Evolutionary conservation across 2,329 filamentous ascomycete species (phyloP), one percentile per base, ranked within the genome.

Genomic region (Cadophora sp.): DNA sequence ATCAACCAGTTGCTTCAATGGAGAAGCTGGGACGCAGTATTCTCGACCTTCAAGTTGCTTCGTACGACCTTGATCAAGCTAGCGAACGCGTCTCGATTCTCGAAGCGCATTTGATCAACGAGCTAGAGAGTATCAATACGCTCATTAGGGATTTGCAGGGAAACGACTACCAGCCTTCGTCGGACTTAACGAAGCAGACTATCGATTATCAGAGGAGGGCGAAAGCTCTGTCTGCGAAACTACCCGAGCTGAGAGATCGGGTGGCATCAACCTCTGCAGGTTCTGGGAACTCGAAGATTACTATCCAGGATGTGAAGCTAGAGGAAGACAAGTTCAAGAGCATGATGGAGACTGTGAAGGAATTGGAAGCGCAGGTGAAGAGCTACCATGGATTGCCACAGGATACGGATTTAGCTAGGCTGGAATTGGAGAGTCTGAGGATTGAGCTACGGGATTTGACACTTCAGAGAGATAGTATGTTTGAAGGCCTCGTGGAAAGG

Each of bases 311-410:
- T 27, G 79, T 93, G 0, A 80, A 83, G 9, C 78, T 78, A 2
- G 84, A 89, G 70, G 89, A 93, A 75, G 80, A 84, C 22, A 82
- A 82, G 3, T 87, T 91, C 33, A 76, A 87, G 24, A 80, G 79
- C 1, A 78, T 95, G 48, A 81, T 89, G 43, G 80, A 83, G 4
- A 79, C 79, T 33, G 89, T 91, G 65, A 85, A 84, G 69, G 81
- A 82, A 9, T 79, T 94, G 51, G 89, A 92, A 66, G 77, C 78
- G 1, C 85, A 90, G 68, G 82, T 95, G 20, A 83, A 82, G 45
- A 83, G 83, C 24, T 97, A 93, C 72, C 86, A 89, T 62, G 89
- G 90, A 7, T 78, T 97, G 67, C 91, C 94, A 1, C 89, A 88
- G 6, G 89, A 97, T 74, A 79, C 86, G 9, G 85, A 89, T 58